Evolutionary conservation across 805 yeast species (phyloP), one percentile per base, ranked within the genome.

Genomic region (Komagataella phaffii): DNA sequence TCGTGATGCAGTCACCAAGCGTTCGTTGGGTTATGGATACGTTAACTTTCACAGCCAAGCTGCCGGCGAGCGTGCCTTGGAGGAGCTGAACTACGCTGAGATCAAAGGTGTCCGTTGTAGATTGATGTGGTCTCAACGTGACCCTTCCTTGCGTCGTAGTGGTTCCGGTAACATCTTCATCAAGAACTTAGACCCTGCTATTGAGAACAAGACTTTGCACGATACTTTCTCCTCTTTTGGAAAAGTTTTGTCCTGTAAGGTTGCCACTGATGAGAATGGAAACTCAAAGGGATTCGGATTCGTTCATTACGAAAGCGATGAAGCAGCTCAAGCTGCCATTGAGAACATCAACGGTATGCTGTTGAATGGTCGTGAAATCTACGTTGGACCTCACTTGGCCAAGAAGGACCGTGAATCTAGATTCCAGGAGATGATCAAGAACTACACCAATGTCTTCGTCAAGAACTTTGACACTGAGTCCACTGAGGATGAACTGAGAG

Each of bases 81-180:
- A 89, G 68, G 93, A 88, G 73, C 81, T 93, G 73, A 93, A 91
- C 88, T 93, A 93, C 78, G 73, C 89, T 54, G 81, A 81, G 64
- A 83, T 93, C 74, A 90, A 90, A 72, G 97, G 96, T 66, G 88
- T 85, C 66, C 89, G 96, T 64, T 89, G 97, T 76, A 88, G 99
- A 74, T 91, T 93, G 76, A 93, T 93, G 98, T 89, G 98, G 97
- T 89, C 97, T 60, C 98, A 93, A 78, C 88, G 98, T 75, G 98
- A 93, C 70, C 98, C 99, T 58, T 79, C 96, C 56, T 71, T 83
- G 64, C 87, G 99, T 80, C 88, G 84, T 79, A 83, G 83, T 66
- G 97, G 97, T 70, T 85, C 88, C 58, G 97, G 96, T 66, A 93
- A 93, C 80, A 83, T 93, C 60, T 93, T 85, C 81, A 91, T 93